phyloP scores from a whole-genome alignment of 352 stramenopile species.

The Phytophthora litchii region DNA sequence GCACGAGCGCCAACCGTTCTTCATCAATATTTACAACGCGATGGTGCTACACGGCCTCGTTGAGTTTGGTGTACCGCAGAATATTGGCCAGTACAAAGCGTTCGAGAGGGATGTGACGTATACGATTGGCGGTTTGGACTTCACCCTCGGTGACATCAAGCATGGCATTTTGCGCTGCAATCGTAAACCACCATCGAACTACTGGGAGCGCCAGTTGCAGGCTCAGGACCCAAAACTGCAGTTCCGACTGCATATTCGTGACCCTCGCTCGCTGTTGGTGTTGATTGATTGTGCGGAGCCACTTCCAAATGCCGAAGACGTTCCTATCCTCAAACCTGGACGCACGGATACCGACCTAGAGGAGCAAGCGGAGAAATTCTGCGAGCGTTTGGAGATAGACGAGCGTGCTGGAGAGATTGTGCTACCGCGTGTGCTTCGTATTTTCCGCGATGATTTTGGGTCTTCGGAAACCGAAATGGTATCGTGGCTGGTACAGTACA shows the following conservation, averaged over 20 bases:
- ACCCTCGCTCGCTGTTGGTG: slow-evolving; percentile 81
- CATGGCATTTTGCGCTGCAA: slow-evolving; percentile 90
- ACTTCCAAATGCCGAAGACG: slow-evolving; percentile 60
- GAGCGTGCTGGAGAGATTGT: slow-evolving; percentile 58
- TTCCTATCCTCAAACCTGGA: slow-evolving; percentile 81
- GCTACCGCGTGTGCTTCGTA: slow-evolving; percentile 77
- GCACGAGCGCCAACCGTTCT: slow-evolving; percentile 87
- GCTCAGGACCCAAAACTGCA: slow-evolving; percentile 83
- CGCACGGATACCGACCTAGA: slow-evolving; percentile 88
- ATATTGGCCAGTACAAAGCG: slow-evolving; percentile 78
- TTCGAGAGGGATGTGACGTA: slow-evolving; percentile 88
- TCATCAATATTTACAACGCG: slow-evolving; percentile 91
- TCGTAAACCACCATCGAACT: slow-evolving; percentile 86
- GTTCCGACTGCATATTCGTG: slow-evolving; percentile 86
- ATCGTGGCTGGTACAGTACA: slow-evolving; percentile 87
- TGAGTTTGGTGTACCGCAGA: slow-evolving; percentile 87
- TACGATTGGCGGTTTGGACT: slow-evolving; percentile 74
- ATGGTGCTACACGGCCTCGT: slow-evolving; percentile 89
- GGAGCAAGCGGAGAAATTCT: slow-evolving; percentile 83
- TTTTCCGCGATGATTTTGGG: slow-evolving; percentile 89
- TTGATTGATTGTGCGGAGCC: slow-evolving; percentile 79
- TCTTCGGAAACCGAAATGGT: slow-evolving; percentile 86
- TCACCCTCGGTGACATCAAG: slow-evolving; percentile 87
- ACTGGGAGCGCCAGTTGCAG: slow-evolving; percentile 86
- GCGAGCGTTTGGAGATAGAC: slow-evolving; percentile 62